Conservation (phyloP, 2,329 filamentous ascomycete genomes). For the Xylariales sp. region DNA sequence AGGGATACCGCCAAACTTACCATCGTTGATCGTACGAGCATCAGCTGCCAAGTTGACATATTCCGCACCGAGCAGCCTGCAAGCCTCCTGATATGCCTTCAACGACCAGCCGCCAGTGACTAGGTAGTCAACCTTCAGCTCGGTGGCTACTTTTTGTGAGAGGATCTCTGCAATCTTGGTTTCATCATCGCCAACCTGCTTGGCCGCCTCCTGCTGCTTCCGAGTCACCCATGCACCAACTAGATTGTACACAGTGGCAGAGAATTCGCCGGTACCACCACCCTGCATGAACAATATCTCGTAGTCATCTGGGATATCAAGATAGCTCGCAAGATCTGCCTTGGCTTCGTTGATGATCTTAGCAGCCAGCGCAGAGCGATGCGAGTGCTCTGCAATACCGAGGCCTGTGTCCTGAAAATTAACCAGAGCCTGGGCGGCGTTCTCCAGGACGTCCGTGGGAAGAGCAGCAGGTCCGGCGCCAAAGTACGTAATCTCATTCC, state of each 20-base stretch:
- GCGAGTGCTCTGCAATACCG: conserved; percentile 84
- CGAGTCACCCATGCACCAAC: conserved; percentile 77
- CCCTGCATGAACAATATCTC: conserved; percentile 86
- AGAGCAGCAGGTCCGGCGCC: conserved; percentile 87
- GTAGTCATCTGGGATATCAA: conserved; percentile 82
- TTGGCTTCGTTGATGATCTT: conserved; percentile 78
- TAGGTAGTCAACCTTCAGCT: conserved; percentile 83
- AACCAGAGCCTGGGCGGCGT: conserved; percentile 70
- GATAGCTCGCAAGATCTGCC: conserved; percentile 64
- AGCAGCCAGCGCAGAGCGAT: conserved; percentile 75
- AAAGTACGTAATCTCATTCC: conserved; percentile 78
- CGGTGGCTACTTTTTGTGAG: conserved; percentile 58
- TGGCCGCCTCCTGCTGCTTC: conserved; percentile 55
- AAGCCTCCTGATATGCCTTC: conserved; percentile 83
- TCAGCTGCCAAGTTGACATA: conserved; percentile 79
- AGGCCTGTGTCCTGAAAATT: conserved; percentile 80
- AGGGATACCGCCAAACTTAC: conserved; percentile 84
- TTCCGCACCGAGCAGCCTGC: conserved; percentile 70
- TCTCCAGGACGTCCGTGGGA: conserved; percentile 75
- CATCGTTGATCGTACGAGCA: conserved; percentile 58
- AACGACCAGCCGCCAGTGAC: conserved; percentile 88
- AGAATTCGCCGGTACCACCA: conserved; percentile 83
- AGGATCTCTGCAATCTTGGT: conserved; percentile 52
- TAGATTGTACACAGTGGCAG: conserved; percentile 78
- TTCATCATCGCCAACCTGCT: conserved; percentile 48